phyloP scores from a whole-genome alignment of 2,329 filamentous ascomycete genomes.

The Hysterium pulicare region DNA sequence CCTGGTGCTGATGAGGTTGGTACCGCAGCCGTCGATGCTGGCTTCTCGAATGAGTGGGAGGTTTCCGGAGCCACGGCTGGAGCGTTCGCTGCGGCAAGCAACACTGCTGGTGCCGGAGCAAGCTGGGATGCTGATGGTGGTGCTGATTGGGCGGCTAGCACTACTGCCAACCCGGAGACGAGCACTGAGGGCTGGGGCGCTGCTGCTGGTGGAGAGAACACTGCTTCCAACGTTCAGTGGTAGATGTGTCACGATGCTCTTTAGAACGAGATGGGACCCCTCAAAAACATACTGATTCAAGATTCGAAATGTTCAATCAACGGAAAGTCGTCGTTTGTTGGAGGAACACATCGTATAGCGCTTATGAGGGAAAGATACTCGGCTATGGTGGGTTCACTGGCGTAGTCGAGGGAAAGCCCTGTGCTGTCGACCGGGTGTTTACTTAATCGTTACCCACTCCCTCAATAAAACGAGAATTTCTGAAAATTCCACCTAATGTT shows the following conservation, averaged over 20 bases:
- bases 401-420: constrained; percentile 89
- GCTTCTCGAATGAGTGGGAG: constrained; percentile 85
- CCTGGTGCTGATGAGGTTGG: constrained; percentile 82
- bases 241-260: too few relatives aligned
- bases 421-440: constrained; percentile 75
- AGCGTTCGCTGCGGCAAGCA: constrained; percentile 62
- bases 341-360: constrained; percentile 52
- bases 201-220: constrained; percentile 30
- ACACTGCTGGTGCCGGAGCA: constrained; percentile 57
- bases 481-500: too few relatives aligned
- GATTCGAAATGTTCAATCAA: too few relatives aligned
- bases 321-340: constrained; percentile 5
- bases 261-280: too few relatives aligned
- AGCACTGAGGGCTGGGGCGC: constrained; percentile 53
- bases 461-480: too few relatives aligned
- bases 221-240: constrained; percentile 40
- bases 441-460: constrained; percentile 79
- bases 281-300: too few relatives aligned
- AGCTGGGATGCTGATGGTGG: constrained; percentile 62
- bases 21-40: constrained; percentile 71
- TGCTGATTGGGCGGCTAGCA: constrained; percentile 66
- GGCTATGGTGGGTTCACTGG: constrained; percentile 26
- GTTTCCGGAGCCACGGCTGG: constrained; percentile 63
- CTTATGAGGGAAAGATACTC: constrained; percentile 99
- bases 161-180: constrained; percentile 42